These are phyloP conservation scores for Brassica juncea DNA, from an alignment of 345 rosid species.

Conservation along the genomic window DNA sequence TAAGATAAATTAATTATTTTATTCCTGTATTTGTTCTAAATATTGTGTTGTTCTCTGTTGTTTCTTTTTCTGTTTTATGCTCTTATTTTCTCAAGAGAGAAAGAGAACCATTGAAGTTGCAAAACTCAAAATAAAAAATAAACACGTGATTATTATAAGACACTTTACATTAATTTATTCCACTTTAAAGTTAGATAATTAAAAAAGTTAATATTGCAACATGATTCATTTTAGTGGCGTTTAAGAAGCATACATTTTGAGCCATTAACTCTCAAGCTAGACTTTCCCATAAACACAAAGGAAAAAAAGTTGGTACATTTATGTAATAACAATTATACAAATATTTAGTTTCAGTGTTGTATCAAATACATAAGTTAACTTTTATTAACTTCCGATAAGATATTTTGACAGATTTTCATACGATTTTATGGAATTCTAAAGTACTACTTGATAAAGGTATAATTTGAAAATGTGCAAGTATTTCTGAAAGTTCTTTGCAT, in stretches of 20 bases:
- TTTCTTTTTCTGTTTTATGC: not conserved
- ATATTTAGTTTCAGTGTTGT: slow-evolving; percentile 18
- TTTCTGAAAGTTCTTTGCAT: not conserved
- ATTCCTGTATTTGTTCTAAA: not conserved
- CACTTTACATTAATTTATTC: not conserved
- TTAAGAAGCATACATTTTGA: slow-evolving; percentile 34
- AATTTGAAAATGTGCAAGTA: not conserved
- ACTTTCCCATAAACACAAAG: slow-evolving; percentile 35
- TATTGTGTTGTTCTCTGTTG: not conserved
- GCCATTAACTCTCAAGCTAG: slow-evolving; percentile 27
- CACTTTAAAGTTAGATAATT: not conserved
- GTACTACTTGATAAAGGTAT: not conserved
- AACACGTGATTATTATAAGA: not conserved
- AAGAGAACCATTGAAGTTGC: slow-evolving; percentile 21
- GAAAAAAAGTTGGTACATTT: slow-evolving; percentile 25
- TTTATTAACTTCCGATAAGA: slow-evolving; percentile 9
- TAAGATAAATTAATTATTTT: not conserved
- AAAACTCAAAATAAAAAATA: slow-evolving; percentile 1
- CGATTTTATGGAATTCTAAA: not conserved
- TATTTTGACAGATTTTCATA: not conserved
- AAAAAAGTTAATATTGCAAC: not conserved
- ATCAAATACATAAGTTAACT: slow-evolving; percentile 3
- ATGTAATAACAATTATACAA: slow-evolving; percentile 23
- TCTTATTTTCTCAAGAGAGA: not conserved
- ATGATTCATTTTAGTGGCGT: slow-evolving; percentile 33